Base-by-base conservation (phyloP, 441 rosid species). In the Dalechampia spathulata region DNA sequence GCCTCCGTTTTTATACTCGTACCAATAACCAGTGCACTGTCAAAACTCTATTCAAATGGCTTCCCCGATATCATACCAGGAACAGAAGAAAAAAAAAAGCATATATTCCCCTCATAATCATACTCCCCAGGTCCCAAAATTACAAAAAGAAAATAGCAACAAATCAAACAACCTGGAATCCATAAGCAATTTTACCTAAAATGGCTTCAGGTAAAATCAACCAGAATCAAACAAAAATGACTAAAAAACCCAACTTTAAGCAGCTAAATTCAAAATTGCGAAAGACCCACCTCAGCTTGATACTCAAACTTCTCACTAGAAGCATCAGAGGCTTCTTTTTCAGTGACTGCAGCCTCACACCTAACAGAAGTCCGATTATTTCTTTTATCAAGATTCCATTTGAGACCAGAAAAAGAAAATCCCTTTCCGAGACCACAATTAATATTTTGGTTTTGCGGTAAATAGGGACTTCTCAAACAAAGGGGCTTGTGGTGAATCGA, bases 281-380 rank as follows among this genome's bases (percentile, higher is more conserved):
- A 68, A 58, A 30, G 7, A 49, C 82, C 62, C 72, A 92, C 99
- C 96, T 93, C 99, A 10, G 99, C 99, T 75, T 93, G 99, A 68
- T 89, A 93, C 81, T 93, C 96, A 43, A 73, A 89, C 73, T 83
- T 87, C 86, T 93, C 99, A 46, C 86, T 92, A 3, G 96, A 70
- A 27, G 76, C 59, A 64, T 83, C 96, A 0, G 83, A 58, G 14
- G 87, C 75, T 22, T 89, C 94, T 50, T 92, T 79, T 76, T 92
- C 97, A 3, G 92, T 94, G 40, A 92, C 96, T 0, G 90, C 84
- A 0, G 97, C 87, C 62, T 79, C 86, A 25, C 90, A 86, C 27
- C 85, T 71, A 8, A 85, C 72, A 1, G 73, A 62, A 69, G 83
- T 34, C 26, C 86, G 77, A 47, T 74, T 55, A 53, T 62, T 68